These are phyloP conservation scores for Durusdinium trenchii DNA, from an alignment of 73 alveolate species.

Conservation along the genomic window DNA sequence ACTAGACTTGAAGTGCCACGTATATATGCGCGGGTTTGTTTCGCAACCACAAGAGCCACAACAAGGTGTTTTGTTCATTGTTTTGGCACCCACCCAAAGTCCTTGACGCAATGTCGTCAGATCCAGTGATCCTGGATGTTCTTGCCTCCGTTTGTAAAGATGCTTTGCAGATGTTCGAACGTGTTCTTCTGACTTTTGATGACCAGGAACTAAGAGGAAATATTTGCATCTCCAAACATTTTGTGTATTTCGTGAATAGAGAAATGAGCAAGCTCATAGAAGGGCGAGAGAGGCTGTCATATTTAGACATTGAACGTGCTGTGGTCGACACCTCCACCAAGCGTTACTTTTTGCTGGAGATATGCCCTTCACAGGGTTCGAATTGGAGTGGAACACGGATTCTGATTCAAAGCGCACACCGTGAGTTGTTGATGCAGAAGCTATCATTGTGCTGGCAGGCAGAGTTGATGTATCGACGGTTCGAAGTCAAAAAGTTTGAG, in stretches of 20 bases:
- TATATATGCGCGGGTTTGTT: too few species aligned
- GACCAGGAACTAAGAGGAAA: conserved; percentile 37
- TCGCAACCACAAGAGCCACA: too few species aligned
- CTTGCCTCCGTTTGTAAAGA: conserved; percentile 76
- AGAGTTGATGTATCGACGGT: conserved; percentile 67
- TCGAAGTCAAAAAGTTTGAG: conserved; percentile 63
- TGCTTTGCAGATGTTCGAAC: conserved; percentile 80
- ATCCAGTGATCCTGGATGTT: conserved; percentile 84
- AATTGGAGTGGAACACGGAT: conserved; percentile 62
- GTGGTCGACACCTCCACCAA: conserved; percentile 86
- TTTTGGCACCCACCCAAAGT: too few species aligned
- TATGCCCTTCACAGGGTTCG: conserved; percentile 42
- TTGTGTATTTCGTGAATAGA: conserved; percentile 61
- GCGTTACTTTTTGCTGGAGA: conserved; percentile 30
- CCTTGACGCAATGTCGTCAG: conserved; percentile 81
- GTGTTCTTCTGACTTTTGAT: conserved; percentile 39
- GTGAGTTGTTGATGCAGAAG: conserved; percentile 46
- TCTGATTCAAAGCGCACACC: background rate
- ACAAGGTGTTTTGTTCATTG: too few species aligned
- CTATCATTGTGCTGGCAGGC: conserved; percentile 84
- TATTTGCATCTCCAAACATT: conserved; percentile 75
- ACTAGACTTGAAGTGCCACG: too few species aligned
- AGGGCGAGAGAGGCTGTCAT: conserved; percentile 43
- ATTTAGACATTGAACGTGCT: conserved; percentile 73
- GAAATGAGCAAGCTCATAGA: background rate